Percentiles rank a stretch among this genome's conserved stretches.
phyloP scores from a whole-genome alignment of 305 asterid species.

The Euphrasia arctica region DNA sequence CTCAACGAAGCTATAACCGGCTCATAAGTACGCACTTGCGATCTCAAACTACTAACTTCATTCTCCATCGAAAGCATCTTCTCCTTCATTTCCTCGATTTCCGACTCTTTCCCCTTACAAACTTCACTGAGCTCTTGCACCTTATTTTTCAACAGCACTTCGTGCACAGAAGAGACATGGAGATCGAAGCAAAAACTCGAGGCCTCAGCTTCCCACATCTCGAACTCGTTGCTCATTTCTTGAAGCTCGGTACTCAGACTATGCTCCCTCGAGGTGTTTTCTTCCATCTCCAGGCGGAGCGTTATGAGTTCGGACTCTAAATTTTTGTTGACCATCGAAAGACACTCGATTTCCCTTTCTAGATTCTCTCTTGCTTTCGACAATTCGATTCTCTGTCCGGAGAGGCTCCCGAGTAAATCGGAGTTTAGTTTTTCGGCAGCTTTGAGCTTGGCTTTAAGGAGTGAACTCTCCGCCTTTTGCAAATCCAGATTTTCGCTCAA shows the following conservation, averaged over 20 bases:
- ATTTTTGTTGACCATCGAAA: conserved; percentile 41
- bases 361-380: conserved; percentile 36
- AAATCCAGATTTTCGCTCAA: conserved; percentile 50
- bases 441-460: conserved; percentile 54
- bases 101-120: conserved; percentile 50
- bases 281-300: conserved; percentile 62
- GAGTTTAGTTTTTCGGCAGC: conserved; percentile 54
- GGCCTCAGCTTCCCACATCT: conserved; percentile 93
- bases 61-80: conserved; percentile 52
- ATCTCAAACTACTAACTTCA: conserved; percentile 56
- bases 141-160: conserved; percentile 64
- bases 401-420: conserved; percentile 38
- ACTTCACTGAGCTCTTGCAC: conserved; percentile 72
- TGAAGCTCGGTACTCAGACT: conserved; percentile 13
- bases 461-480: conserved; percentile 54
- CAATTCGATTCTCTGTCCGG: conserved; percentile 48
- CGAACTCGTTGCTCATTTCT: conserved; percentile 57
- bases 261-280: conserved; percentile 48
- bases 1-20: conserved; percentile 63
- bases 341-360: conserved; percentile 56
- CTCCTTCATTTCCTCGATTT: conserved; percentile 64
- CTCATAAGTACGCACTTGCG: conserved; percentile 54
- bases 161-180: conserved; percentile 70
- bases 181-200: conserved; percentile 78
- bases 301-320: conserved; percentile 51